Evolutionary conservation across 1,139 yeast species (phyloP).

Genomic region (Meyerozyma carpophila): DNA sequence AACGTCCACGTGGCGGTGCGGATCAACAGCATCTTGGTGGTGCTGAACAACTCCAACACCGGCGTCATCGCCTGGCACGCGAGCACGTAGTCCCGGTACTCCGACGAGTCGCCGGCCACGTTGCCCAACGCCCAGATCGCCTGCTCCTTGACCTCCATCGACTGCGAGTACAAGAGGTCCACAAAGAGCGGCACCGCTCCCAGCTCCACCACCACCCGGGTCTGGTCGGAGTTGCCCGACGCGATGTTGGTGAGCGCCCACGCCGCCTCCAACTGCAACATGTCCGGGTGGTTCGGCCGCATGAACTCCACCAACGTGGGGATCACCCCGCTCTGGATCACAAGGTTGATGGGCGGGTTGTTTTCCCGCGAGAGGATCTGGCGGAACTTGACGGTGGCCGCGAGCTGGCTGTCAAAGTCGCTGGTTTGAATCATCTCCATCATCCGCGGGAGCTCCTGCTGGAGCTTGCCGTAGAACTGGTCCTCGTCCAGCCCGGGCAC

Average conservation of each 20-base stretch:
- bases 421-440: conserved; percentile 72
- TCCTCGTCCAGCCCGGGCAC: conserved; percentile 46
- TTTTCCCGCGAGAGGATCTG: conserved; percentile 91
- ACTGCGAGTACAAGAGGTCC: conserved; percentile 69
- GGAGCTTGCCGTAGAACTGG: conserved; percentile 52
- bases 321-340: conserved; percentile 88
- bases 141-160: conserved; percentile 92
- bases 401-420: conserved; percentile 76
- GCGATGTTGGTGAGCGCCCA: conserved; percentile 99
- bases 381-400: conserved; percentile 89
- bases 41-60: conserved; percentile 69
- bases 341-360: conserved; percentile 96
- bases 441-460: conserved; percentile 80
- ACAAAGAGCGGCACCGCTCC: conserved; percentile 94
- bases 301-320: conserved; percentile 86
- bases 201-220: conserved; percentile 82
- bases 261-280: conserved; percentile 95
- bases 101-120: conserved; percentile 95
- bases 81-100: conserved; percentile 83
- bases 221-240: conserved; percentile 89
- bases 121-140: conserved; percentile 99
- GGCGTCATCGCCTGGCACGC: conserved; percentile 86
- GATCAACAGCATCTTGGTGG: conserved; percentile 79
- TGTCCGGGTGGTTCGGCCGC: conserved; percentile 71
- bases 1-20: conserved; percentile 98